Conservation (phyloP, 169 alveolate species). For the Eimeria falciformis region DNA sequence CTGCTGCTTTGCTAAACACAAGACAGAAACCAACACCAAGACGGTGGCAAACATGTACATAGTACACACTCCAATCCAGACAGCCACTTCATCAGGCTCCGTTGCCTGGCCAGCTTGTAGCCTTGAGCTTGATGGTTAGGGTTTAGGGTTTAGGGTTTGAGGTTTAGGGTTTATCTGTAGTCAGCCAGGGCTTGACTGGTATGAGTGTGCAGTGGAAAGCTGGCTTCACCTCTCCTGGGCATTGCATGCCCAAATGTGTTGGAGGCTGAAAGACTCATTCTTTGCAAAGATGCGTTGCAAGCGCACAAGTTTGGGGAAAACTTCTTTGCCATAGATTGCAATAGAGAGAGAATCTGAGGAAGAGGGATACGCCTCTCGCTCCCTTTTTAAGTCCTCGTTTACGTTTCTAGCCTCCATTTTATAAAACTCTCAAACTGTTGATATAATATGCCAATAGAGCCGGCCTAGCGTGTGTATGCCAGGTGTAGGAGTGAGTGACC, state of each 20-base stretch:
- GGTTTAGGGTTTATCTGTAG: no score
- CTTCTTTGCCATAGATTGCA: not conserved
- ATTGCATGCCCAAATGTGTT: slow-evolving; percentile 25
- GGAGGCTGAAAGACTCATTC: not conserved
- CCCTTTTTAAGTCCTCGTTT: slow-evolving; percentile 15
- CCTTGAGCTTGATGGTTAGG: no score
- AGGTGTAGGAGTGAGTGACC: no score
- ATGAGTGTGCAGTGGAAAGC: not conserved
- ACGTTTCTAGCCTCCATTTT: not conserved
- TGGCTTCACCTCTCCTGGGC: not conserved
- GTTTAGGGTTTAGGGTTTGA: no score
- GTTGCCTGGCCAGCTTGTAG: no score
- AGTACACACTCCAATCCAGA: no score
- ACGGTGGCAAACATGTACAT: no score
- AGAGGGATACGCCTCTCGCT: not conserved
- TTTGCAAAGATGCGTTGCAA: not conserved
- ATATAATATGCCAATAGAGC: no score
- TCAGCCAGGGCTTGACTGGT: not conserved
- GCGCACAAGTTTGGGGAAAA: not conserved
- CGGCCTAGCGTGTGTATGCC: no score
- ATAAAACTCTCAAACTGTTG: no score
- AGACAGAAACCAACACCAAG: no score
- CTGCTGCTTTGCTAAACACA: not conserved
- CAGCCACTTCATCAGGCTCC: no score
- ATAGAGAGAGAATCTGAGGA: not conserved